phyloP scores from a whole-genome alignment of 805 yeast genomes.

The Saccharomycopsis selenospora region DNA sequence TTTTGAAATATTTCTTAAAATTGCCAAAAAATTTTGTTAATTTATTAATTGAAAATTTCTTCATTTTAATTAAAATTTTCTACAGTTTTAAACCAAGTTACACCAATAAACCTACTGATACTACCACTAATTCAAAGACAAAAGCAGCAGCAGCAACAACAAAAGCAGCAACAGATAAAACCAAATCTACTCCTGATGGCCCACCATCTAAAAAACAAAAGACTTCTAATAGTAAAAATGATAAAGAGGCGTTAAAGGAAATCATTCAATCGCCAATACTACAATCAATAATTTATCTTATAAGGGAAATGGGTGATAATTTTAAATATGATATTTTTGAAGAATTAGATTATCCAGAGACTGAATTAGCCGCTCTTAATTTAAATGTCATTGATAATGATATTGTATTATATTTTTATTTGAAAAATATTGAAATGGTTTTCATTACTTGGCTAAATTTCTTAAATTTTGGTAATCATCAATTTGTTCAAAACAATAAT shows the following conservation, averaged over 20 bases:
- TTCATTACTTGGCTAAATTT: slow-evolving; percentile 21
- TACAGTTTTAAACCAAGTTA: slow-evolving; percentile 26
- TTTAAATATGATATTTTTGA: slow-evolving; percentile 16
- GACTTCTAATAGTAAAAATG: neutral
- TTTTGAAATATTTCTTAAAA: slow-evolving; percentile 26
- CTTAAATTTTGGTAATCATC: slow-evolving; percentile 19
- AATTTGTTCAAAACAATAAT: slow-evolving; percentile 11
- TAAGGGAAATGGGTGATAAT: slow-evolving; percentile 19
- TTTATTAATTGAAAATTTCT: slow-evolving; percentile 40
- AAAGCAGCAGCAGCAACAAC: slow-evolving; percentile 2
- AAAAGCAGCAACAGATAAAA: neutral
- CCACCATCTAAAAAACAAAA: neutral
- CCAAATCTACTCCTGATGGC: neutral
- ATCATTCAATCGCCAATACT: slow-evolving; percentile 21
- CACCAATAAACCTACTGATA: neutral
- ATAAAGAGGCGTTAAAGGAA: slow-evolving; percentile 3
- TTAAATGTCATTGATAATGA: slow-evolving; percentile 12
- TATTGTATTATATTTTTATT: slow-evolving; percentile 16
- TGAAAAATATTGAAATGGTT: slow-evolving; percentile 19
- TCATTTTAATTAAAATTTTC: slow-evolving; percentile 38
- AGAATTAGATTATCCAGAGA: slow-evolving; percentile 2
- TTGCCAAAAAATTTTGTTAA: slow-evolving; percentile 32
- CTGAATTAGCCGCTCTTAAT: neutral
- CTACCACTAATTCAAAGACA: neutral
- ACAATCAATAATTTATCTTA: slow-evolving; percentile 23